Evolutionary conservation across 495 filamentous ascomycete species (phyloP), one percentile per base, ranked within the genome.

Genomic region (Polyplosphaeria fusca): DNA sequence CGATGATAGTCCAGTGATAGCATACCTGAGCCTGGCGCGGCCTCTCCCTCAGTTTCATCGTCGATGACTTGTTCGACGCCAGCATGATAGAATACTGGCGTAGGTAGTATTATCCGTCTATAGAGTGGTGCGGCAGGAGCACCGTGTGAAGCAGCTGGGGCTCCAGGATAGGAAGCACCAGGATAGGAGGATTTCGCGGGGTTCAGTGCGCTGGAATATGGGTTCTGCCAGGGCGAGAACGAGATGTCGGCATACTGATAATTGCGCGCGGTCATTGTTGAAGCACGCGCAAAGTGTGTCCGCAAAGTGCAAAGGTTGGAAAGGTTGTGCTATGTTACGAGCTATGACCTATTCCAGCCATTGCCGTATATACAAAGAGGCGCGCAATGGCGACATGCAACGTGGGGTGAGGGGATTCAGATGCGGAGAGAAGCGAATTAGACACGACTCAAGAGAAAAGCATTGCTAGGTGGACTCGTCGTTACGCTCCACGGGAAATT

Each of bases 351-450:
- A n/a, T 47, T 30, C 22, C n/a, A 16, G 30, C 58, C 58, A 61
- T 61, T 28, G 45, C 38, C 13, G 50, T 24, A 43, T 28, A 49
- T 47, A 42, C n/a, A 49, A 37, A 50, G 35, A 51, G 46, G 19
- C 43, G 19, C 37, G 58, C 58, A 61, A 61, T 61, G 30, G 51
- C 58, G 43, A 50, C 58, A 61, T 61, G 30, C 26, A 61, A 61
- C 58, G 58, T 61, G 58, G 51, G 58, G 58, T 50, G 25, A 48
- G 48, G 27, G 38, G 58, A 61, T 55, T 43, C 51, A 51, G 35
- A 45, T 50, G 52, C 45, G 51, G 51, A 55, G 58, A 53, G 58
- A 52, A 41, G 43, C 58, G 58, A 61, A 61, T 61, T 35, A 55
- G 57, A 60, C n/a, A 23, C 27, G 39, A 55, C 13, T 39, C 11